Percentiles rank a stretch among this genome's conserved stretches.
Evolutionary conservation across 2,329 filamentous ascomycete genomes (phyloP).

Genomic region (Clonostachys sp.): DNA sequence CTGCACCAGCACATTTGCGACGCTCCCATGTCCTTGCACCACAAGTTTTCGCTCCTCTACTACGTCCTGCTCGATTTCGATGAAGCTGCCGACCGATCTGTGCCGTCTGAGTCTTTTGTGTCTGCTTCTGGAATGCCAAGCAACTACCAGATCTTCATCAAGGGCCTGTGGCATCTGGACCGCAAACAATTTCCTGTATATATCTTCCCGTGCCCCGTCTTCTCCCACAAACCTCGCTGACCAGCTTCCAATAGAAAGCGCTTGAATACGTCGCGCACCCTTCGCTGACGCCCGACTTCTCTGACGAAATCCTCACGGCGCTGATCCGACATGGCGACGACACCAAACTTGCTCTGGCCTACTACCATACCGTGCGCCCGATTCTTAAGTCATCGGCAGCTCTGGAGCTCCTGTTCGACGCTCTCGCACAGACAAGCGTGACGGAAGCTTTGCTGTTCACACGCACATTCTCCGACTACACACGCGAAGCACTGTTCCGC

Average conservation of each 20-base stretch:
- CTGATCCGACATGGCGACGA: constrained; percentile 61
- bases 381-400: constrained; percentile 61
- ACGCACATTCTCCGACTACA: constrained; percentile 56
- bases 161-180: constrained; percentile 79
- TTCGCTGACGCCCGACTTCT: constrained; percentile 73
- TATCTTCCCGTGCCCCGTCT: constrained; percentile 6
- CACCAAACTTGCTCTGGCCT: constrained; percentile 65
- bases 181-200: constrained; percentile 60
- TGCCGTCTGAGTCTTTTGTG: constrained; percentile 54
- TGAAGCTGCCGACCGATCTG: constrained; percentile 41
- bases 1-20: constrained; percentile 68
- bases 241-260: constrained; percentile 41
- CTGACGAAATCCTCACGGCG: constrained; percentile 72
- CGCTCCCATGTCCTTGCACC: constrained; percentile 60
- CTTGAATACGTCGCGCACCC: constrained; percentile 76
- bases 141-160: constrained; percentile 77
- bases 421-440: constrained; percentile 62
- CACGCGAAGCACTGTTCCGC: constrained; percentile 62
- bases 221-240: too few relatives aligned
- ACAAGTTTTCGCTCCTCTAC: constrained; percentile 79
- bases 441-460: constrained; percentile 72
- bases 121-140: constrained; percentile 60
- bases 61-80: constrained; percentile 78
- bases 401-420: constrained; percentile 63
- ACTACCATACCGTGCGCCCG: constrained; percentile 73